phyloP scores from a whole-genome alignment of 345 rosid species.

The Schrenkiella parvula region DNA sequence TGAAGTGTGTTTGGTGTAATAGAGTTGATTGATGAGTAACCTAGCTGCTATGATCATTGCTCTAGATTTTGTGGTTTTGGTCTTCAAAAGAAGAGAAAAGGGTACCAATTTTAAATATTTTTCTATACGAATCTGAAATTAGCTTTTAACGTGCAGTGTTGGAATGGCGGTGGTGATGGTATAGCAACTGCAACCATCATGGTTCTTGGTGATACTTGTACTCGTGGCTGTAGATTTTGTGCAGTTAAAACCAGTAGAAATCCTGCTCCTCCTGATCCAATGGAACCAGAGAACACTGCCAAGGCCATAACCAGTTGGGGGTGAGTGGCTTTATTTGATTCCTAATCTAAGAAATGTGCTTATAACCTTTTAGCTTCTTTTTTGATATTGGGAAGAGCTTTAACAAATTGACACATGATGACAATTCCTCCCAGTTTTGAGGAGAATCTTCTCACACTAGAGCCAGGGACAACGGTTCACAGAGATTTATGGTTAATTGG shows the following conservation, averaged over 20 bases:
- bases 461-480: background rate
- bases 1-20: background rate
- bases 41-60: background rate
- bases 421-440: background rate
- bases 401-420: background rate
- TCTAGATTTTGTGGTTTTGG: slow-evolving; percentile 5
- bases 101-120: background rate
- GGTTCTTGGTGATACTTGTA: slow-evolving; percentile 97
- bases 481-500: background rate
- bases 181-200: slow-evolving; percentile 93
- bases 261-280: slow-evolving; percentile 88
- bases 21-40: background rate
- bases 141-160: slow-evolving; percentile 49
- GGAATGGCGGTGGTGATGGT: slow-evolving; percentile 99
- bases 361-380: background rate
- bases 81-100: background rate
- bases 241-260: slow-evolving; percentile 96
- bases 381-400: background rate
- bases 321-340: slow-evolving; percentile 35
- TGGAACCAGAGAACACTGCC: slow-evolving; percentile 94
- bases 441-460: background rate
- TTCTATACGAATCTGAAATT: background rate
- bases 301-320: slow-evolving; percentile 92
- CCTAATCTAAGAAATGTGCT: background rate
- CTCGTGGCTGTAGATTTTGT: slow-evolving; percentile 99